These are phyloP conservation scores for Rhizopus delemar DNA, from an alignment of 371 early-diverging fungal species.

Conservation along the genomic window DNA sequence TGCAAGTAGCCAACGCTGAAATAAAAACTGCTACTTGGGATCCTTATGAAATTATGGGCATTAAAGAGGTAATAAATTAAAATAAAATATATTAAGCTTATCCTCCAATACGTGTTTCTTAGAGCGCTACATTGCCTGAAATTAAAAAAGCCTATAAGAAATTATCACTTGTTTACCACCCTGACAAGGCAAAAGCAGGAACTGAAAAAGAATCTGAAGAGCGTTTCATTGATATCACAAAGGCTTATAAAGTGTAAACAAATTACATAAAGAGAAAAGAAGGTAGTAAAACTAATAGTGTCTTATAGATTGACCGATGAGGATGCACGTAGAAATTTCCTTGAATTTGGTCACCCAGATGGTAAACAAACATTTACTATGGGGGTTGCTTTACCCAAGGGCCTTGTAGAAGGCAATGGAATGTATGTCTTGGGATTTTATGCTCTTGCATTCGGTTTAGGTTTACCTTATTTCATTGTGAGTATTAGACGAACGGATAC, in stretches of 20 bases:
- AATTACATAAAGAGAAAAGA: background rate
- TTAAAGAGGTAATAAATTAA: constrained; percentile 60
- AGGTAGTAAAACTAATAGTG: background rate
- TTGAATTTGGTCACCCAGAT: constrained; percentile 96
- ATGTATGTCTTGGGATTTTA: constrained; percentile 78
- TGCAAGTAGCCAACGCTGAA: constrained; percentile 74
- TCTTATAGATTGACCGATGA: constrained; percentile 83
- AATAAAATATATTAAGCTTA: background rate
- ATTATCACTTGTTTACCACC: constrained; percentile 79
- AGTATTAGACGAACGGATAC: constrained; percentile 17
- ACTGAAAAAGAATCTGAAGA: constrained; percentile 62
- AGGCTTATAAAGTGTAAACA: constrained; percentile 84
- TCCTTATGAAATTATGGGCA: constrained; percentile 88
- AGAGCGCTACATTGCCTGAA: constrained; percentile 56
- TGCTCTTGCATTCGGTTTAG: constrained; percentile 83
- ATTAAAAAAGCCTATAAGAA: constrained; percentile 78
- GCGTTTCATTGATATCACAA: constrained; percentile 78
- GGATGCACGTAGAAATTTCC: constrained; percentile 85
- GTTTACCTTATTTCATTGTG: constrained; percentile 83
- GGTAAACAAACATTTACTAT: constrained; percentile 89
- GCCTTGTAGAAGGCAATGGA: constrained; percentile 87
- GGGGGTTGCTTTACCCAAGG: constrained; percentile 93
- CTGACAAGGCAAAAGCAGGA: constrained; percentile 79
- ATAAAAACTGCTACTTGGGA: constrained; percentile 80
- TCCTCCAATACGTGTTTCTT: constrained; percentile 3